These are phyloP conservation scores for Agaricus blazei DNA, from an alignment of 768 basidiomycete genomes.

Conservation along the genomic window DNA sequence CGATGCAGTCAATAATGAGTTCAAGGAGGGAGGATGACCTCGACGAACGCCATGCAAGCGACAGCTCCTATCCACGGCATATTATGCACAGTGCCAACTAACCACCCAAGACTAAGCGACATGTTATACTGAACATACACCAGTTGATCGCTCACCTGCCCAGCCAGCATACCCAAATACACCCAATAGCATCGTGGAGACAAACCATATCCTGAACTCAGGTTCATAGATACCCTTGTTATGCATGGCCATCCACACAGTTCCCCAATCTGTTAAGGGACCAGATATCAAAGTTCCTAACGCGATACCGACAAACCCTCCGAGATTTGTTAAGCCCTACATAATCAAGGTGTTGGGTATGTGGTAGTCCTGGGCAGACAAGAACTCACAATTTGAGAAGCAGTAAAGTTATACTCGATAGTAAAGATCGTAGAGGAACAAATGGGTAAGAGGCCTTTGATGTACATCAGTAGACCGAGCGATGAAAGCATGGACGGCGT, in stretches of 20 bases:
- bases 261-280: slow-evolving; percentile 36
- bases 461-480: not conserved
- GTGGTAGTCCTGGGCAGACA: not conserved
- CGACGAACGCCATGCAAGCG: slow-evolving; percentile 28
- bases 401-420: slow-evolving; percentile 35
- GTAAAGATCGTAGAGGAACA: slow-evolving; percentile 43
- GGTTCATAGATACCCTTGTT: slow-evolving; percentile 44
- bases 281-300: slow-evolving; percentile 33
- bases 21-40: not conserved
- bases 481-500: slow-evolving; percentile 2
- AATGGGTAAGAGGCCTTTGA: slow-evolving; percentile 34
- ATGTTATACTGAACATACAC: not conserved
- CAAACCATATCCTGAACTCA: slow-evolving; percentile 38
- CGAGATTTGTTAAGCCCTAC: slow-evolving; percentile 36
- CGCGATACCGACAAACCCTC: slow-evolving; percentile 36
- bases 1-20: not conserved
- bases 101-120: not conserved
- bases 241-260: slow-evolving; percentile 35
- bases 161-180: slow-evolving; percentile 41
- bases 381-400: slow-evolving; percentile 32
- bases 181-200: slow-evolving; percentile 36
- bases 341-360: not conserved
- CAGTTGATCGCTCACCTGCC: slow-evolving; percentile 23
- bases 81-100: slow-evolving; percentile 31
- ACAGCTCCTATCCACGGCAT: slow-evolving; percentile 45